Base-by-base conservation (phyloP, 2,329 filamentous ascomycete species). In the Cladosporium sp. region DNA sequence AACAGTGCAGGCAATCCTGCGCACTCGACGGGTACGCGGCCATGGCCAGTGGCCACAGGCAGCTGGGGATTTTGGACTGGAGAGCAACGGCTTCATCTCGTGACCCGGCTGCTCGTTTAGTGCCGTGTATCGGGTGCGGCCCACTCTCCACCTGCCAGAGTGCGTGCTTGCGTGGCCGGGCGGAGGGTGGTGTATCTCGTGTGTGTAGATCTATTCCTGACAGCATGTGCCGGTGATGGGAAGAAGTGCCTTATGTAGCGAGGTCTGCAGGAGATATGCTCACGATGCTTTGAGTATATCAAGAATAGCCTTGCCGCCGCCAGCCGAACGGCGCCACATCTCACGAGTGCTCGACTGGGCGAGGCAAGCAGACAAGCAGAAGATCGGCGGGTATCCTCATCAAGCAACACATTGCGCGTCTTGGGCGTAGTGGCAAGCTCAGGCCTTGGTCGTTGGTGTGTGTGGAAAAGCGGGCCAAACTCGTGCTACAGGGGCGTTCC, bases 101-200 rank as follows among this genome's bases (percentile, higher is more conserved):
- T 56, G 60, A 63, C 60, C 60, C 43, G 28, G 58, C 58, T 49
- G 39, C 58, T 61, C 26, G 58, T 61, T n/a, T 61, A 61, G 58
- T 61, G 28, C 43, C 43, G 46, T 34, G 58, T 51, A 5, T 30
- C n/a, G 58, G n/a, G 28, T 28, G 26, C 58, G 36, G 51, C 26
- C 51, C 51, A 54, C 18, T 49, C 58, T 21, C 30, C 58, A 26
- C 26, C 34, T 46, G 34, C 13, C 34, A 25, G 36, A 46, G 51
- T 39, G 58, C 43, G 49, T 61, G 58, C 43, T 61, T 61, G 58
- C 58, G 58, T 48, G 58, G 58, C 58, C 43, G 46, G 21, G 18
- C 23, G 56, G 32, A 53, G 23, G 13, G 32, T 11, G 28, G 18
- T 21, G 26, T 54, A 18, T 30, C n/a, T 28, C 7, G 18, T 16